These are phyloP conservation scores for Solanum clarkiae DNA, from an alignment of 257 asterid genomes.

Conservation along the genomic window DNA sequence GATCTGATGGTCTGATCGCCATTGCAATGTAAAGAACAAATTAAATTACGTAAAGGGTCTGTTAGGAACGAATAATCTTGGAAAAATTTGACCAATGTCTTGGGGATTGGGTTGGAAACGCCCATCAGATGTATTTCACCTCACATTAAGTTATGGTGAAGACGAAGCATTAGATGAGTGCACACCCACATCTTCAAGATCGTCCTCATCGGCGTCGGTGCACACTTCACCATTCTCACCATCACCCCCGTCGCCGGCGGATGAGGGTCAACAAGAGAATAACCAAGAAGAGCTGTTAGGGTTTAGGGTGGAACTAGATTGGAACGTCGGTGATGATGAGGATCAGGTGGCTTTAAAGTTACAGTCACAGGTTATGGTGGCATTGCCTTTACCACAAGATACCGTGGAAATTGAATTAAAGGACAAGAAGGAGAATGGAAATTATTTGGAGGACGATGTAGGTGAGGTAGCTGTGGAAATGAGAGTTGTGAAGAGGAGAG, in stretches of 20 bases:
- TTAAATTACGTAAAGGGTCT: not conserved
- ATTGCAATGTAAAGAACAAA: not conserved
- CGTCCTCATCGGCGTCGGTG: constrained; percentile 41
- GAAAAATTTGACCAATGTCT: constrained; percentile 43
- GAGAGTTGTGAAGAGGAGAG: constrained; percentile 79
- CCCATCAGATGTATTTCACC: constrained; percentile 79
- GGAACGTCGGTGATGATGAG: constrained; percentile 88
- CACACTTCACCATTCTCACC: constrained; percentile 10
- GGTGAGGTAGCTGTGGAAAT: constrained; percentile 43
- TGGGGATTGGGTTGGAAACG: constrained; percentile 99
- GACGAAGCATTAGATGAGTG: constrained; percentile 65
- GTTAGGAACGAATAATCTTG: not conserved
- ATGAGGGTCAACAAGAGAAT: constrained; percentile 35
- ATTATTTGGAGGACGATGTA: not conserved
- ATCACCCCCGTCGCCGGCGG: constrained; percentile 29
- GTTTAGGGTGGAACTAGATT: constrained; percentile 59
- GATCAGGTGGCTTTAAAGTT: constrained; percentile 83
- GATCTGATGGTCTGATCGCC: not conserved
- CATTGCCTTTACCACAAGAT: constrained; percentile 86
- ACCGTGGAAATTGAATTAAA: constrained; percentile 57
- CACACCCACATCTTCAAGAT: constrained; percentile 47
- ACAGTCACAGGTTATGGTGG: constrained; percentile 96
- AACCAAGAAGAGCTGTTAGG: constrained; percentile 27
- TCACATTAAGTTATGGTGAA: constrained; percentile 67
- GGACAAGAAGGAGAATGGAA: constrained; percentile 8